A percentile compares a stretch with the other conserved stretches of the same genome.
Conservation (phyloP, 768 basidiomycete genomes). For the Pleurotus giganteus region DNA sequence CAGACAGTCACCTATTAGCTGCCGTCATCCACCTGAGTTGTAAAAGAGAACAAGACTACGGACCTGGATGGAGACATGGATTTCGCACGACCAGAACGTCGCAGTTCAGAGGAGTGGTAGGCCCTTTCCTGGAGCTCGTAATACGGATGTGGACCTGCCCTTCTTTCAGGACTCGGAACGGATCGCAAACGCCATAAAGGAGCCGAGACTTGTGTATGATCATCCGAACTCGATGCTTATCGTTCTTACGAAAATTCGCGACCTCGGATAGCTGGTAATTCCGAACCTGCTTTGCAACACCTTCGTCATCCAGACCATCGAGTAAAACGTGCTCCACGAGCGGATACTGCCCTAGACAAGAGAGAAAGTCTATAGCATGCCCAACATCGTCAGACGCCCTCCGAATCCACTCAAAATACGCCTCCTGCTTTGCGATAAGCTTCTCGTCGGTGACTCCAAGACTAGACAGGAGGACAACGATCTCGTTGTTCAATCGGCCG, state of each 20-base stretch:
- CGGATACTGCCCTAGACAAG: constrained; percentile 44
- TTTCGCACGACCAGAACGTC: constrained; percentile 67
- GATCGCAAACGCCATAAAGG: constrained; percentile 68
- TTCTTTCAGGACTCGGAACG: constrained; percentile 57
- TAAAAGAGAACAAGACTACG: not conserved
- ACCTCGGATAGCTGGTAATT: constrained; percentile 49
- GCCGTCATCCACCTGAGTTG: not conserved
- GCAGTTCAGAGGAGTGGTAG: constrained; percentile 52
- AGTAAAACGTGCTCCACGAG: constrained; percentile 53
- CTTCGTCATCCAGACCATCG: constrained; percentile 47
- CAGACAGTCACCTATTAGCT: constrained; percentile 51
- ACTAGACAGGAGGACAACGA: constrained; percentile 63
- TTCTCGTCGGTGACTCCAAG: constrained; percentile 57
- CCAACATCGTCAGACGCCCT: constrained; percentile 44
- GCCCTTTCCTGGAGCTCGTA: constrained; percentile 47
- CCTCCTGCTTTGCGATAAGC: constrained; percentile 51
- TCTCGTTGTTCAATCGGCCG: constrained; percentile 67
- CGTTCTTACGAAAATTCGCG: constrained; percentile 43
- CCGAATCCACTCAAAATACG: constrained; percentile 59
- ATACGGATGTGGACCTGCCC: constrained; percentile 66
- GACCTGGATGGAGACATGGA: constrained; percentile 68
- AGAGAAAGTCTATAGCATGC: constrained; percentile 54
- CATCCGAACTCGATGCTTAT: constrained; percentile 55
- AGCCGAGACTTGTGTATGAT: constrained; percentile 61
- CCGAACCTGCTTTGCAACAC: constrained; percentile 39